These are phyloP conservation scores for Zizania palustris DNA, from an alignment of 202 grass and related monocot genomes.

Conservation along the genomic window DNA sequence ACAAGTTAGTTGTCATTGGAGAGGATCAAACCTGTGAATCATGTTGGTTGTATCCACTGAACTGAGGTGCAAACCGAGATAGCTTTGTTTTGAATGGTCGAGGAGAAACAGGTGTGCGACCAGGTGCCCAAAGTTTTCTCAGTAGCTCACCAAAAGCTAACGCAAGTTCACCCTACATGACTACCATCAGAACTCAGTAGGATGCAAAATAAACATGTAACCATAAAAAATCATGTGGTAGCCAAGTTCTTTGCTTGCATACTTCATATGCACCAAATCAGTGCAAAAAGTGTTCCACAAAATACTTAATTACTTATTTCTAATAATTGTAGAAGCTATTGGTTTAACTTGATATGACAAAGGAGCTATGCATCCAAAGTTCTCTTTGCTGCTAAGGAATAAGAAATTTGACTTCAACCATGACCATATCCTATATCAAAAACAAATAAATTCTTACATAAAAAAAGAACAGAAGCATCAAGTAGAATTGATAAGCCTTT, in stretches of 20 bases:
- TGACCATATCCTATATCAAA: constrained; percentile 7
- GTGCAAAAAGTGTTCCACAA: constrained; percentile 2
- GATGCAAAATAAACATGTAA: constrained; percentile 39
- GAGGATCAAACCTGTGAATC: constrained; percentile 81
- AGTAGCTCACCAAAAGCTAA: constrained; percentile 96
- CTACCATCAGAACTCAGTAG: constrained; percentile 84
- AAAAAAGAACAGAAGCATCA: not conserved
- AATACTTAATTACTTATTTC: constrained; percentile 9
- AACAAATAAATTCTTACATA: not conserved
- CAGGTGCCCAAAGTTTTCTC: constrained; percentile 93
- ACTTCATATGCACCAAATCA: not conserved
- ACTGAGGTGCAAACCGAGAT: constrained; percentile 93
- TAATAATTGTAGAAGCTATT: not conserved
- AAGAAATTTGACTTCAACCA: not conserved
- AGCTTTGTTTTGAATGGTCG: constrained; percentile 95
- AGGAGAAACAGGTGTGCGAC: constrained; percentile 81
- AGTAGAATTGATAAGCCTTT: not conserved
- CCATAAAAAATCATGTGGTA: constrained; percentile 14
- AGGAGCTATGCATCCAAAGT: constrained; percentile 1
- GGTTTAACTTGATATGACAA: constrained; percentile 15
- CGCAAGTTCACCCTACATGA: constrained; percentile 99
- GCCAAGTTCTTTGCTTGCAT: not conserved
- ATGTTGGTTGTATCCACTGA: constrained; percentile 97
- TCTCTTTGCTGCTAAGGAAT: not conserved
- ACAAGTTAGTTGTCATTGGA: constrained; percentile 7